These are phyloP conservation scores for Stylosanthes scabra DNA, from an alignment of 331 rosid species.

Conservation along the genomic window DNA sequence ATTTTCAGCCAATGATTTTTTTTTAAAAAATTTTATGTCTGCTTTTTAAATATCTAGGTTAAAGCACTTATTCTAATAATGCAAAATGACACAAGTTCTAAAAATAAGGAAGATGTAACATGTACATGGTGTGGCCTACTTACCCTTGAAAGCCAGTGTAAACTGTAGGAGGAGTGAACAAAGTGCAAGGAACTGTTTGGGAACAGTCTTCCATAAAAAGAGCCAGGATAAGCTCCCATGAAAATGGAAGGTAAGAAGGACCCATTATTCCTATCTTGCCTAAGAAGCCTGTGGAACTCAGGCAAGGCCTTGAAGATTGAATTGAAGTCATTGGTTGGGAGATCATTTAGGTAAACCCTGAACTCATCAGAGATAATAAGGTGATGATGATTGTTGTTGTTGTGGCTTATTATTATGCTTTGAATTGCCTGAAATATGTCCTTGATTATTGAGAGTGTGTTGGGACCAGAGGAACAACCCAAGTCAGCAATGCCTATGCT, in stretches of 20 bases:
- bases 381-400: no score
- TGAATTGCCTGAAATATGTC: conserved; percentile 74
- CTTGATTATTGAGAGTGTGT: conserved; percentile 74
- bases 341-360: conserved; percentile 85
- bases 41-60: no score
- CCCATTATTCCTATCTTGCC: conserved; percentile 44
- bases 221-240: conserved; percentile 94
- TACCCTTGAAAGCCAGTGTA: conserved; percentile 97
- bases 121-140: background rate
- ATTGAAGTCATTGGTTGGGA: conserved; percentile 93
- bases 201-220: conserved; percentile 84
- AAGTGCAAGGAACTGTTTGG: conserved; percentile 85
- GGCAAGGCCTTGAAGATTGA: conserved; percentile 88
- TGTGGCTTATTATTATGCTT: conserved; percentile 5
- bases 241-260: conserved; percentile 55
- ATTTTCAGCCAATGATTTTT: no score
- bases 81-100: background rate
- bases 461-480: conserved; percentile 96
- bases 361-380: conserved; percentile 49
- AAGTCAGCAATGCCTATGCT: conserved; percentile 89
- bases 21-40: no score
- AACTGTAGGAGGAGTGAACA: conserved; percentile 77
- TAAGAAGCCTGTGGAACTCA: conserved; percentile 65
- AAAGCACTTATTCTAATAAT: no score
- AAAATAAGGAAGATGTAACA: background rate